Evolutionary conservation across 2,329 filamentous ascomycete genomes (phyloP).

Genomic region (Myotisia sp.): DNA sequence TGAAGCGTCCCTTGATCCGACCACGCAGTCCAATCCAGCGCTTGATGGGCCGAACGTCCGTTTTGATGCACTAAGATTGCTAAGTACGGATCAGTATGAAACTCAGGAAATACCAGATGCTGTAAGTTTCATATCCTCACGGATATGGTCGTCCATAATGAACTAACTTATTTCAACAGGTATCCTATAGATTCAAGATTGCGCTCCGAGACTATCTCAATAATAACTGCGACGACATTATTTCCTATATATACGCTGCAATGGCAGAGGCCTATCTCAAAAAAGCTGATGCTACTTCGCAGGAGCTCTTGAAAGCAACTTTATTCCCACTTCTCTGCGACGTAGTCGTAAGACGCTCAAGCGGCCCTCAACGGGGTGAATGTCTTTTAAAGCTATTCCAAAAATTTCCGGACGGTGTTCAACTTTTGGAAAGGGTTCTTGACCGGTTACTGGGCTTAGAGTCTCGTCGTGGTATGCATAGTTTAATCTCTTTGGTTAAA

Average conservation of each 20-base stretch:
- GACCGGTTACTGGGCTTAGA: slow-evolving; percentile 21
- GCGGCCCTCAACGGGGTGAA: slow-evolving; percentile 15
- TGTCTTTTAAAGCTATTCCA: slow-evolving; percentile 19
- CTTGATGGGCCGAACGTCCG: slow-evolving; percentile 18
- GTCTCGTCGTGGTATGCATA: slow-evolving; percentile 12
- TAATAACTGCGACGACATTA: slow-evolving; percentile 21
- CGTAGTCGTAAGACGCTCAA: slow-evolving; percentile 23
- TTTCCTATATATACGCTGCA: slow-evolving; percentile 23
- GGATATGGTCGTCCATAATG: no score
- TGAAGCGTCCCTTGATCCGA: slow-evolving; percentile 19
- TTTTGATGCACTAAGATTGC: slow-evolving; percentile 22
- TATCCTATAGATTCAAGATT: slow-evolving; percentile 28
- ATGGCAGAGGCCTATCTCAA: slow-evolving; percentile 8
- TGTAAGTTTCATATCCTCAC: no score
- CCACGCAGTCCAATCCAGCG: no score
- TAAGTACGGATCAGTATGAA: no score
- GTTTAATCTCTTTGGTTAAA: no score
- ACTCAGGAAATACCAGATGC: slow-evolving; percentile 17
- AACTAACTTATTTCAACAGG: slow-evolving; percentile 10
- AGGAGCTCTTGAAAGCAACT: slow-evolving; percentile 13
- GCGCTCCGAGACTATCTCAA: slow-evolving; percentile 27
- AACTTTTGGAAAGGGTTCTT: slow-evolving; percentile 20
- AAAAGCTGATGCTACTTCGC: slow-evolving; percentile 3
- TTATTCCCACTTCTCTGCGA: slow-evolving; percentile 21
- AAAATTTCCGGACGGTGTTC: slow-evolving; percentile 17